Conservation (phyloP, 257 asterid genomes). For the Solanum tarijense region DNA sequence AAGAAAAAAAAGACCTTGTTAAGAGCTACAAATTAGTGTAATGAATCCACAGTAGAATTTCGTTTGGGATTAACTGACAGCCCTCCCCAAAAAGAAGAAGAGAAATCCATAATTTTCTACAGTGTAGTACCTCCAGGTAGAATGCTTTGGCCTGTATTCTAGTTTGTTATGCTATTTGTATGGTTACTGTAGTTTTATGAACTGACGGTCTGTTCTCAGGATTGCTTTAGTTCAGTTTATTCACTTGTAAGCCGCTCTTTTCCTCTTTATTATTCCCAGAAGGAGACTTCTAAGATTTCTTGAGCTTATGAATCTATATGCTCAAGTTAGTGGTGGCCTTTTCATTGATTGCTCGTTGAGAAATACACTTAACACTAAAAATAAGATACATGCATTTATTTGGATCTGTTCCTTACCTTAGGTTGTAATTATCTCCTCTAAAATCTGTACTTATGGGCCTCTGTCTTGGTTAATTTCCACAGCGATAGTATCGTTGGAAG, state of each 20-base stretch:
- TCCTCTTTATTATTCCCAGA: background rate
- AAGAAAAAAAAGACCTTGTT: background rate
- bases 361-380: background rate
- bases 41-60: background rate
- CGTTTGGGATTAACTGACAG: background rate
- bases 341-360: background rate
- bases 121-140: background rate
- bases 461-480: constrained; percentile 7
- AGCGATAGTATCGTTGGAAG: constrained; percentile 54
- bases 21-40: background rate
- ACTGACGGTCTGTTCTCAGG: background rate
- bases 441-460: background rate
- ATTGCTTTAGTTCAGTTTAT: background rate
- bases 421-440: background rate
- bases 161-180: background rate
- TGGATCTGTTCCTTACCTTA: background rate
- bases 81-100: background rate
- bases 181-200: background rate
- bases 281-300: background rate
- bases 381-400: background rate
- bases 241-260: background rate
- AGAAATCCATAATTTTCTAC: background rate
- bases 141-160: background rate
- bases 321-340: background rate
- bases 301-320: background rate